Evolutionary conservation across 208 protist genomes (phyloP).

Genomic region (Angomonas ambiguus): DNA sequence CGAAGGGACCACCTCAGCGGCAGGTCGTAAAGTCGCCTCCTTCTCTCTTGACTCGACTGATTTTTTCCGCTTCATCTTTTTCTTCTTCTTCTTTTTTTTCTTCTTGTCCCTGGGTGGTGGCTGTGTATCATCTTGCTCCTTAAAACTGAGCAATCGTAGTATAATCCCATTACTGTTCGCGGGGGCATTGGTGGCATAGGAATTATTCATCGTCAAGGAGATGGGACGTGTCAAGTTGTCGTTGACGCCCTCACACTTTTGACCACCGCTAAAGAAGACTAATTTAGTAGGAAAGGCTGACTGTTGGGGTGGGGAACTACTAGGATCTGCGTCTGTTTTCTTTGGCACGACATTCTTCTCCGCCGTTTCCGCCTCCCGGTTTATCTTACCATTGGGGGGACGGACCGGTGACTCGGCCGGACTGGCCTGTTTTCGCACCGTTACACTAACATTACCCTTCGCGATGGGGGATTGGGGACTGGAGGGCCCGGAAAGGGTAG

Average conservation of each 20-base stretch:
- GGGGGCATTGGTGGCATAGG: neutral
- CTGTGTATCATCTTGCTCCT: conserved; percentile 26
- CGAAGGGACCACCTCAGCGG: no score
- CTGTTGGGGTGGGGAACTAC: neutral
- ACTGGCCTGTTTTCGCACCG: no score
- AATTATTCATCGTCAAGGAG: conserved; percentile 13
- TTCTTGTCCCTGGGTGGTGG: conserved; percentile 17
- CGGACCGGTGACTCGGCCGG: neutral
- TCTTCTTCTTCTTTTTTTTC: conserved; percentile 20
- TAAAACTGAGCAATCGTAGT: conserved; percentile 33
- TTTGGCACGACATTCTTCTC: neutral
- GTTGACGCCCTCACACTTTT: neutral
- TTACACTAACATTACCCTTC: neutral
- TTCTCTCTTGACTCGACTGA: no score
- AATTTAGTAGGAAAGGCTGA: neutral
- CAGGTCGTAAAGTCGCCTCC: no score
- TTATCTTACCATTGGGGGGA: neutral
- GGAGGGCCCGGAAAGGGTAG: neutral
- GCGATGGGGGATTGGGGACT: neutral
- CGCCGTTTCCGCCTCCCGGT: neutral
- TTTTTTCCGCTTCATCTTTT: conserved; percentile 20
- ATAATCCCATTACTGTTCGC: conserved; percentile 2
- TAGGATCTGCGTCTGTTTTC: neutral
- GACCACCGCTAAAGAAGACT: neutral
- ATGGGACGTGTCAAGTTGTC: conserved; percentile 3